A percentile compares a stretch with the other conserved stretches of the same genome.
Conservation (phyloP, 805 yeast genomes). For the Metschnikowia colocasiae region DNA sequence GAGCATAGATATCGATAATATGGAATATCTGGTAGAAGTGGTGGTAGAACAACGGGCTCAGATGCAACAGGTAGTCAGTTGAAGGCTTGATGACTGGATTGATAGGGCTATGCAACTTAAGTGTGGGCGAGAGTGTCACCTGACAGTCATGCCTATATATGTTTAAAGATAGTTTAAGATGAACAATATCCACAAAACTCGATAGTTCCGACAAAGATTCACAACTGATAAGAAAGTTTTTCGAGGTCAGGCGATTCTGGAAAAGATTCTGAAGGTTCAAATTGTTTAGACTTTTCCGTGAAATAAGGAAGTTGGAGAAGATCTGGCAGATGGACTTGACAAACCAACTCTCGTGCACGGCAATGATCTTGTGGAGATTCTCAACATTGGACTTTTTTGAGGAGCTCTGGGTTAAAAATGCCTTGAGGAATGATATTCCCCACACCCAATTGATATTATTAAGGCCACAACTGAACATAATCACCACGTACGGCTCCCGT, state of each 20-base stretch:
- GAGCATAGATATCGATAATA: slow-evolving; percentile 43
- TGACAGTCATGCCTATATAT: slow-evolving; percentile 68
- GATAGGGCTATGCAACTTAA: slow-evolving; percentile 13
- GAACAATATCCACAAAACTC: slow-evolving; percentile 65
- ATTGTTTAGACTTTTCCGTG: slow-evolving; percentile 28
- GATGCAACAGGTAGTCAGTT: slow-evolving; percentile 17
- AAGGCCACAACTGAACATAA: slow-evolving; percentile 82
- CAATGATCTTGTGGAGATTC: slow-evolving; percentile 56
- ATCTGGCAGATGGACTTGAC: slow-evolving; percentile 73
- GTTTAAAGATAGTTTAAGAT: slow-evolving; percentile 67
- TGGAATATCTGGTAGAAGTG: slow-evolving; percentile 52
- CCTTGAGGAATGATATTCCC: slow-evolving; percentile 52
- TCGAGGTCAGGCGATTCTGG: slow-evolving; percentile 19
- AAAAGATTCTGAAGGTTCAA: slow-evolving; percentile 22
- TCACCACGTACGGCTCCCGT: slow-evolving; percentile 55
- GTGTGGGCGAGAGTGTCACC: slow-evolving; percentile 15
- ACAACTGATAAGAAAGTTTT: slow-evolving; percentile 17
- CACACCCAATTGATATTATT: slow-evolving; percentile 64
- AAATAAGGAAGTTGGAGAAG: slow-evolving; percentile 53
- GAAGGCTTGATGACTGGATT: slow-evolving; percentile 21
- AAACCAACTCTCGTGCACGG: slow-evolving; percentile 92
- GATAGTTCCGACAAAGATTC: slow-evolving; percentile 49
- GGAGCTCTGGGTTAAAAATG: slow-evolving; percentile 48
- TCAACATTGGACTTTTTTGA: slow-evolving; percentile 47
- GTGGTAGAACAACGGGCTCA: slow-evolving; percentile 26